Evolutionary conservation across 306 rosid species (phyloP), one percentile per base, ranked within the genome.

Genomic region (Canavalia ensiformis): DNA sequence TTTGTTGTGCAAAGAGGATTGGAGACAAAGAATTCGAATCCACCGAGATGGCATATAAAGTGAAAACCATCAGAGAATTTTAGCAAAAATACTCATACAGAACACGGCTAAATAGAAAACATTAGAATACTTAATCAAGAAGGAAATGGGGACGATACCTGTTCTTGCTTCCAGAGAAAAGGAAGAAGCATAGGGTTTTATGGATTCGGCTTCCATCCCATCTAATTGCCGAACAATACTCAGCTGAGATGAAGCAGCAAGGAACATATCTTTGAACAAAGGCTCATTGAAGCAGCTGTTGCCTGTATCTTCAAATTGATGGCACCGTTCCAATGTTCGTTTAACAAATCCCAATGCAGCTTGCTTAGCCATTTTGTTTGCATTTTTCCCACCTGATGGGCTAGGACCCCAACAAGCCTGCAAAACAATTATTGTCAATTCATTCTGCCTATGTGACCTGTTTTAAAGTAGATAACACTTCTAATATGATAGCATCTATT

Each of bases 221-320:
- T 87, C 90, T 67, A 78, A 52, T 71, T 77, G 88, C 52, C 81
- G 87, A 31, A 66, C 80, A 56, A 80, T 75, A 70, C 89, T 84
- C 47, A 75, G 62, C 66, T 84, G 84, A 79, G 91, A 85, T 66
- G 83, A 69, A 72, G 89, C 83, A 83, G 94, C 85, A 76, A 85
- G 65, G 84, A 88, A 87, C 74, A 79, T 90, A 75, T 90, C 94
- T 86, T 76, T 87, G 83, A 85, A 92, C 72, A 78, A 42, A 68
- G 93, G 92, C 72, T 92, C 98, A 4, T 84, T 85, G 87, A 94
- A 94, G 90, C 94, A 89, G 88, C 97, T 94, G 84, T 86, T 92
- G 70, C 97, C 96, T 33, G 92, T 90, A 62, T 80, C 89, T 88
- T 92, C 94, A 91, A 82, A 92, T 63, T 87, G 89, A 82, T 72